These are phyloP conservation scores for Piper betle DNA, from an alignment of 164 flowering plant species.

Conservation along the genomic window DNA sequence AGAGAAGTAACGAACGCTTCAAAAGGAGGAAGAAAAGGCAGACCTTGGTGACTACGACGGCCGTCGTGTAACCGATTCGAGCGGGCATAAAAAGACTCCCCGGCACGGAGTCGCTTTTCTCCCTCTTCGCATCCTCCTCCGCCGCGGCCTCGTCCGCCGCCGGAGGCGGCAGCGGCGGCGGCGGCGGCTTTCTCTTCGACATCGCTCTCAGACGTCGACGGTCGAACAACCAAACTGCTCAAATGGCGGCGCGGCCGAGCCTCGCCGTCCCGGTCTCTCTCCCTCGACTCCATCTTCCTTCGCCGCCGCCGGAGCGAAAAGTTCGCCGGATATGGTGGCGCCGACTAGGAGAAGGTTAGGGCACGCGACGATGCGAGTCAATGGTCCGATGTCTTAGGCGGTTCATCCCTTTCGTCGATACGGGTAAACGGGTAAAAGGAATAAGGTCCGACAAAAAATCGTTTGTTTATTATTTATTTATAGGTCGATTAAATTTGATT, in stretches of 20 bases:
- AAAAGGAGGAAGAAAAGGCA: background rate
- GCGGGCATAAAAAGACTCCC: slow-evolving; percentile 37
- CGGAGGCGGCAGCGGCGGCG: background rate
- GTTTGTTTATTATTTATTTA: no score
- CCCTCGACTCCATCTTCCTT: background rate
- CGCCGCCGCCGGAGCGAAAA: background rate
- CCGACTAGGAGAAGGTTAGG: background rate
- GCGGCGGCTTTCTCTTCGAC: no score
- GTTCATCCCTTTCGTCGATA: no score
- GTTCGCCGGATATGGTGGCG: background rate
- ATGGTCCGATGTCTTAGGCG: no score
- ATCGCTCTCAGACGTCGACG: no score
- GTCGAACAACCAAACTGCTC: no score
- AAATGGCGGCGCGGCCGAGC: no score
- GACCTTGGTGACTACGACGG: slow-evolving; percentile 4
- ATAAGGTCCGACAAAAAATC: no score
- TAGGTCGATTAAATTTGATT: no score
- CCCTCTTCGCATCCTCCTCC: background rate
- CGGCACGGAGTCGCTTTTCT: background rate
- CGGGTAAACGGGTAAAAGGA: no score
- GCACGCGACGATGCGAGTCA: no score
- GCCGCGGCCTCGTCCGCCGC: background rate
- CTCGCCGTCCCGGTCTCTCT: no score
- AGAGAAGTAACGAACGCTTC: background rate
- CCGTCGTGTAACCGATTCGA: slow-evolving; percentile 35